Base-by-base conservation (phyloP, 768 basidiomycete genomes). In the Termitomyces sp. region DNA sequence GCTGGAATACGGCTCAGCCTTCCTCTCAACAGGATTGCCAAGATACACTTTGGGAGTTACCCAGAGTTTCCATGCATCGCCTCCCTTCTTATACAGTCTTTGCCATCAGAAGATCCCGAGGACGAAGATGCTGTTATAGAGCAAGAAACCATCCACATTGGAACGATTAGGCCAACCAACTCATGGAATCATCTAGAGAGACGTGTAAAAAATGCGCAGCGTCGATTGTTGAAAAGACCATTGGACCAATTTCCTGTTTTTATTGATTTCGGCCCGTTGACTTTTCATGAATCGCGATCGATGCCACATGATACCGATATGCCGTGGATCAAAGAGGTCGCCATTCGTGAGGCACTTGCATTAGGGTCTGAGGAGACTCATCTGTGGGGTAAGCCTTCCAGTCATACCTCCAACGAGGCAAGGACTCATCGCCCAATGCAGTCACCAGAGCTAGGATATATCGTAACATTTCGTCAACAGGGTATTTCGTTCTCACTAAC, bases 1-100 rank as follows among this genome's bases (percentile, higher is more conserved):
- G 59, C 67, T 14, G 77, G 81, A 35, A 67, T 83, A 46, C 66
- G 81, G 27, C 68, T 82, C 44, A 76, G 76, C 59, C 75, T 77
- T 49, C 81, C 82, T 10, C 65, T 82, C 19, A 63, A 69, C 46
- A 70, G 71, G 49, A 72, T 84, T 41, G 51, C 60, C 19, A 59
- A 65, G 5, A 59, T 67, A 10, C 59, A 59, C 25, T 65, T 66
- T 56, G 62, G 60, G 23, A 53, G 54, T 17, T 68, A 65, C 9
- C 61, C 67, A 31, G 64, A 70, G 29, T 66, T 71, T 23, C 64
- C 71, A 6, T 67, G 58, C 7, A 58, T 74, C 19, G 57, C 63
- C 2, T 63, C 66, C 10, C 60, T 73, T 46, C 61, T 60, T 29
- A 60, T 74, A 9, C 63, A 62, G 29, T 57, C 67, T 19, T 49